phyloP scores from a whole-genome alignment of 768 basidiomycete species.

The Trametes meyenii region DNA sequence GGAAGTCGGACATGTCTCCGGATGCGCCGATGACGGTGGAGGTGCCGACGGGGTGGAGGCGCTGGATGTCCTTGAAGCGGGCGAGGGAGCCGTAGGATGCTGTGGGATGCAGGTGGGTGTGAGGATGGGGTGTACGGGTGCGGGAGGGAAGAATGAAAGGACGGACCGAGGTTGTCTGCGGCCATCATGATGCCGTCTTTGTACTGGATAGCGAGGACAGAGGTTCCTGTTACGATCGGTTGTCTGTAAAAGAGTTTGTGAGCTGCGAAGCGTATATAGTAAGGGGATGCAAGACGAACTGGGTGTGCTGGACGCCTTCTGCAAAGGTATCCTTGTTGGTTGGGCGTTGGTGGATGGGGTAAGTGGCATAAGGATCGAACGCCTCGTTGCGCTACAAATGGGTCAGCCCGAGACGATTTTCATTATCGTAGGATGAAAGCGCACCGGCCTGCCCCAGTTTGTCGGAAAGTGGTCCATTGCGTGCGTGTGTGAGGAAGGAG shows the following conservation, averaged over 20 bases:
- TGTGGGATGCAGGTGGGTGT: constrained; percentile 32
- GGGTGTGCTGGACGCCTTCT: constrained; percentile 76
- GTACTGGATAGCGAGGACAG: constrained; percentile 91
- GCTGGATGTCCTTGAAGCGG: constrained; percentile 91
- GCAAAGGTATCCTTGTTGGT: constrained; percentile 54
- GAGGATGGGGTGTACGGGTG: background rate
- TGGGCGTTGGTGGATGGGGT: constrained; percentile 69
- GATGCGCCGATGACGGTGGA: constrained; percentile 89
- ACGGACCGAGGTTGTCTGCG: constrained; percentile 91
- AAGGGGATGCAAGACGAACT: constrained; percentile 47
- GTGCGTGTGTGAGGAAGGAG: background rate
- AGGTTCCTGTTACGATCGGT: constrained; percentile 97
- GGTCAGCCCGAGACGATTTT: background rate
- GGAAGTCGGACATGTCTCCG: constrained; percentile 98
- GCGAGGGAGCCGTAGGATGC: constrained; percentile 98
- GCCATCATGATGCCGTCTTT: constrained; percentile 99
- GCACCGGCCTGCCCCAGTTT: constrained; percentile 81
- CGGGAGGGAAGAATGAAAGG: background rate
- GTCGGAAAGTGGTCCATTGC: constrained; percentile 83
- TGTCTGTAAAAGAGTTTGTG: constrained; percentile 51
- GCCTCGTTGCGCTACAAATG: constrained; percentile 66
- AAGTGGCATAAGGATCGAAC: constrained; percentile 75
- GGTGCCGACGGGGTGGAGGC: constrained; percentile 81
- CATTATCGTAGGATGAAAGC: constrained; percentile 29
- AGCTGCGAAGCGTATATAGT: background rate